These are phyloP conservation scores for Euphrasia confusa DNA, from an alignment of 257 asterid species.

Conservation along the genomic window DNA sequence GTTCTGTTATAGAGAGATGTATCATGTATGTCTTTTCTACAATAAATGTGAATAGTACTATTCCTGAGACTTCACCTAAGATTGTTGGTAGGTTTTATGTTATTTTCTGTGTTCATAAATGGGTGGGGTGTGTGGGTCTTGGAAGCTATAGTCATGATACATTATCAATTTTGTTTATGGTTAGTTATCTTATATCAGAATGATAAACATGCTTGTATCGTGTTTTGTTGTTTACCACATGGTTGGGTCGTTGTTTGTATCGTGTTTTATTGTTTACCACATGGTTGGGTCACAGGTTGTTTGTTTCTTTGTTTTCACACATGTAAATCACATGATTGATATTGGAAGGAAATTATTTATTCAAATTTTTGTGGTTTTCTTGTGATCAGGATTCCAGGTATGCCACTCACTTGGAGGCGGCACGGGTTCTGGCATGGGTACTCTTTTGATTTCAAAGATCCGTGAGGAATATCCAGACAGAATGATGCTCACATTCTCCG, in stretches of 20 bases:
- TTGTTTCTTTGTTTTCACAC: background rate
- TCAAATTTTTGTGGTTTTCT: conserved; percentile 9
- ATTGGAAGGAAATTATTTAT: background rate
- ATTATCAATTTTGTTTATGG: background rate
- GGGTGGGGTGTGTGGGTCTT: too few species aligned
- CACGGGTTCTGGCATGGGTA: conserved; percentile 95
- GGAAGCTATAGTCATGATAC: background rate
- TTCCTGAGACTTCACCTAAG: background rate
- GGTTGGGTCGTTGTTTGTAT: background rate
- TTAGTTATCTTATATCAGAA: background rate
- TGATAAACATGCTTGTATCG: background rate
- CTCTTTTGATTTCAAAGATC: conserved; percentile 84
- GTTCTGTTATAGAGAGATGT: conserved; percentile 1
- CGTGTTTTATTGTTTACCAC: conserved; percentile 5
- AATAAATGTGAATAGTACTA: conserved; percentile 1
- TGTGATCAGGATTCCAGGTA: conserved; percentile 72
- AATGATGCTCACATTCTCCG: conserved; percentile 95
- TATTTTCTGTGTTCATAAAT: background rate
- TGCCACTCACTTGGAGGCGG: conserved; percentile 96
- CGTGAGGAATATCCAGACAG: conserved; percentile 93
- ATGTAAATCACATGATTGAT: background rate
- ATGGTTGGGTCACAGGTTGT: background rate
- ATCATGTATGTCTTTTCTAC: background rate
- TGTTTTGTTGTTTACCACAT: conserved; percentile 10
- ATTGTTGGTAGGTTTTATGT: background rate